Evolutionary conservation across 2,329 filamentous ascomycete genomes (phyloP).

Genomic region (Pyricularia pennisetigena): DNA sequence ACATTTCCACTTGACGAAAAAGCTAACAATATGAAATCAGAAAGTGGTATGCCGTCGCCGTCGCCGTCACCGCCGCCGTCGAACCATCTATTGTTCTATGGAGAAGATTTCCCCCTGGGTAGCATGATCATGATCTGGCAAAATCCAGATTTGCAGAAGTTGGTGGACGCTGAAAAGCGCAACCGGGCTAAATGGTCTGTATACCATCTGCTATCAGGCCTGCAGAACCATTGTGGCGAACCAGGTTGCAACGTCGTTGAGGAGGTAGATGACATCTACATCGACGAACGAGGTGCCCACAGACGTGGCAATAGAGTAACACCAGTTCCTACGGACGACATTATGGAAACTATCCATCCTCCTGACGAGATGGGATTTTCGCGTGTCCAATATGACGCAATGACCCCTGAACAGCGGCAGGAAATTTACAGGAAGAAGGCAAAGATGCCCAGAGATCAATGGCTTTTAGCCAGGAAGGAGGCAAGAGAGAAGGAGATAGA

Average conservation of each 20-base stretch:
- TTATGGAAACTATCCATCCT: not conserved
- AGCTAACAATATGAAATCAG: not conserved
- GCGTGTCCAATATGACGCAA: conserved; percentile 1
- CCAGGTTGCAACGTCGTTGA: not conserved
- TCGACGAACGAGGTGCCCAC: not conserved
- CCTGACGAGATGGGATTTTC: conserved; percentile 1
- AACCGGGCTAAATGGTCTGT: not conserved
- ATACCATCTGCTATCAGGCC: not conserved
- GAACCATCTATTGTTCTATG: not conserved
- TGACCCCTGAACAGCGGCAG: not conserved
- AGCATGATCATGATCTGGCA: not conserved
- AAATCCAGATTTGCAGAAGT: not conserved
- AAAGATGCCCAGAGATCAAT: not conserved
- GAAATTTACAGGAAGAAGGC: not conserved
- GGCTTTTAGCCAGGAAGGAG: not conserved
- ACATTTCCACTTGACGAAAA: not conserved
- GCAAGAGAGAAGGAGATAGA: not conserved
- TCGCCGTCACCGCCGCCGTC: not conserved
- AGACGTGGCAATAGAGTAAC: not conserved
- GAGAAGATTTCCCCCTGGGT: not conserved
- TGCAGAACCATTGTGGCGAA: not conserved
- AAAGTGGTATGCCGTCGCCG: not conserved
- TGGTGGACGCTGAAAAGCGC: not conserved
- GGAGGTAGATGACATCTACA: not conserved
- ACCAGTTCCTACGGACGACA: not conserved